Base-by-base conservation (phyloP, 1,284 basidiomycete genomes). In the Leccinum glutinopallens region DNA sequence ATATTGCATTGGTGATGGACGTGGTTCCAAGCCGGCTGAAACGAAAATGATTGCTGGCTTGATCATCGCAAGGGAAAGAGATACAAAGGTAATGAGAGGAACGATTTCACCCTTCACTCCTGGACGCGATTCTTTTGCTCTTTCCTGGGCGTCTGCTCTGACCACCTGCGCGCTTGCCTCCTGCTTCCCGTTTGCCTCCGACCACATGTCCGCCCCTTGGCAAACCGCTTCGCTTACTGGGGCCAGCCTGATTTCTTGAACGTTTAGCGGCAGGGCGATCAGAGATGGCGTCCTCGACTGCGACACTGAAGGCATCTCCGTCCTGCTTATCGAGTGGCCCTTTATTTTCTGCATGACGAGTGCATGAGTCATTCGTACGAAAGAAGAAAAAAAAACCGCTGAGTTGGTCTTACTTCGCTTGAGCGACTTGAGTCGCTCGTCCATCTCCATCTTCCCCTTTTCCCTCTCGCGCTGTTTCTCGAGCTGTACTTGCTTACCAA, bases 401-500 rank as follows among this genome's bases (percentile, higher is more conserved):
- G 25, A 25, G 7, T 25, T 3, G 13, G 56, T 7, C 68, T 5
- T 77, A 95, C 94, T 97, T 76, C 96, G 84, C 81, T 97, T 96
- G 70, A 96, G 84, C 7, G 87, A 88, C 73, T 93, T 90, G 60
- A 96, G 80, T 55, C 89, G 81, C 69, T 96, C 93, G 66, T 92
- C 90, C 84, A 94, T 89, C 65, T 92, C 89, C 80, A 94, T 96
- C 85, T 96, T 76, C 65, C 78, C 77, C 66, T 76, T 77, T 75
- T 93, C 87, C 56, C 94, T 80, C 80, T 94, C 90, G 75, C 90
- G 88, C 71, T 90, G 80, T 79, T 93, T 93, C 79, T 95, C 92
- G 61, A 90, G 80, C 79, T 96, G 94, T 25, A 98, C 95, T 79
- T 98, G 94, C 78, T 98, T 98, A 58, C 97, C 97, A 74, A 94